Base-by-base conservation (phyloP, 2,329 filamentous ascomycete genomes). In the Cercospora sp. region DNA sequence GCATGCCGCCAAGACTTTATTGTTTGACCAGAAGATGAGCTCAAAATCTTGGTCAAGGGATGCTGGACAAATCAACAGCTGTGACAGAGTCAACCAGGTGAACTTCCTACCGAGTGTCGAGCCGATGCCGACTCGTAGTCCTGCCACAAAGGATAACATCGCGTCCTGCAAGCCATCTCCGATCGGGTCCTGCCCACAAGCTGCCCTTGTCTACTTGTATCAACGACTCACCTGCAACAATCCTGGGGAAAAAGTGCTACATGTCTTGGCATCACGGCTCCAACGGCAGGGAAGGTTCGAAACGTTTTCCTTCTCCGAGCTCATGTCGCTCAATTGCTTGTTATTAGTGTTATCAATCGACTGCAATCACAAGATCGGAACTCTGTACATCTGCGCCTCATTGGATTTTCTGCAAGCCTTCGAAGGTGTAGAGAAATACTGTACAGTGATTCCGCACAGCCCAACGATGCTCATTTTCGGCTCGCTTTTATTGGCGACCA, bases 261-360 rank as follows among this genome's bases (percentile, higher is more conserved):
- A 23, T 20, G 30, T 59, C 55, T 59, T 59, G 55, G 55, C 28
- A 16, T 33, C 28, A 20, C 31, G 55, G 55, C 16, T 59, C 55
- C n/a, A 59, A 30, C 55, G 55, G 55, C 55, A 33, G 31, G 18
- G 28, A 59, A 59, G 55, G 28, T 59, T 59, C 31, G 55, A 59
- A 33, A 59, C 55, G 30, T 20, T 33, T 33, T 16, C n/a, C 16
- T 13, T 59, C 30, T 59, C 31, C 16, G 28, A 31, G 26, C 18
- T 59, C 16, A 23, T 18, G 55, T 33, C 16, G 8, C 12, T 10
- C 0, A 59, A 59, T 31, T 20, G 36, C 30, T 59, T 31, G 30
- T 31, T 9, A 31, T 31, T n/a, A 20, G 16, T 12, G 5, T 33
- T n/a, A 23, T 36, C 13, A 28, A 28, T 26, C 28, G 3, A 16